Evolutionary conservation across 1,139 yeast genomes (phyloP).

Genomic region (Magnusiomyces sp.): DNA sequence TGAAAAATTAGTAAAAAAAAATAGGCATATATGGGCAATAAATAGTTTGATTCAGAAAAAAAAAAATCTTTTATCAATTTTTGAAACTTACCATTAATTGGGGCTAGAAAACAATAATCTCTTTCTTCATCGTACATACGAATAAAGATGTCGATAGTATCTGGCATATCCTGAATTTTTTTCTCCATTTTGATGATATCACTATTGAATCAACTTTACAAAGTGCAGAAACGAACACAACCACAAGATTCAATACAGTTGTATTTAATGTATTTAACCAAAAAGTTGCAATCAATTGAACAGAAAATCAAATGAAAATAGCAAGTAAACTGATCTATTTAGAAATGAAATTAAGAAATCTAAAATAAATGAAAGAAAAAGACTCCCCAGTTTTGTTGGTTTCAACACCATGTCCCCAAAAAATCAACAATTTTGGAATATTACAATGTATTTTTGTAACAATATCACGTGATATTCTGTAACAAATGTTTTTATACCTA

Average conservation of each 20-base stretch:
- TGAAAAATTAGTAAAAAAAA: no score
- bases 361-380: neutral
- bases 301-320: neutral
- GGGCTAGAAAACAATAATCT: constrained; percentile 80
- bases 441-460: no score
- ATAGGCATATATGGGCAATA: no score
- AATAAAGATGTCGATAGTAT: constrained; percentile 55
- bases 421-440: no score
- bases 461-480: no score
- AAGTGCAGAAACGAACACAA: neutral
- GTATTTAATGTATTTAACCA: neutral
- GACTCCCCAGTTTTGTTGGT: neutral
- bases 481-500: no score
- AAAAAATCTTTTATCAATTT: no score
- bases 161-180: no score
- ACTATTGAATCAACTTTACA: neutral
- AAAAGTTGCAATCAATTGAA: neutral
- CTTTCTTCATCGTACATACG: constrained; percentile 75
- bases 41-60: no score
- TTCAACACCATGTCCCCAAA: no score
- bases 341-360: no score
- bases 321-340: neutral
- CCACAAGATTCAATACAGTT: neutral
- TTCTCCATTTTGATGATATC: neutral
- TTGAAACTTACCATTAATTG: constrained; percentile 29